These are phyloP conservation scores for Penicillium sp. DNA, from an alignment of 2,329 filamentous ascomycete species.

Conservation along the genomic window DNA sequence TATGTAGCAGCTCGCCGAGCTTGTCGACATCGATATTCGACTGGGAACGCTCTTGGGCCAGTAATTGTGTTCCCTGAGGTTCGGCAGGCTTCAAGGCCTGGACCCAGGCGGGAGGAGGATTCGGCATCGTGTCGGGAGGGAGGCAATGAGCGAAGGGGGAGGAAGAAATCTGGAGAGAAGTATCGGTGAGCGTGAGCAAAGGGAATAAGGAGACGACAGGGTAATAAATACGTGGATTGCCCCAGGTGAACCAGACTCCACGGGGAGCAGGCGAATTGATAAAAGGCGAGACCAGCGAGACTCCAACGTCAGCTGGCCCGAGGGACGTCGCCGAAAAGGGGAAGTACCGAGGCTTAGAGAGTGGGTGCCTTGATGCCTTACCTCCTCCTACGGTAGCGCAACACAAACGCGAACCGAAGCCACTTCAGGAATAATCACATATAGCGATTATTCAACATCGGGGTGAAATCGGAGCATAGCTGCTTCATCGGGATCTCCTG, in stretches of 20 bases:
- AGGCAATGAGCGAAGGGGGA: background rate
- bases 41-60: constrained; percentile 69
- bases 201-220: background rate
- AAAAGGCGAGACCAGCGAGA: background rate
- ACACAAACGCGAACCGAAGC: background rate
- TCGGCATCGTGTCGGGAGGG: constrained; percentile 35
- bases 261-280: background rate
- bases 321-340: constrained; percentile 1
- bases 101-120: constrained; percentile 65
- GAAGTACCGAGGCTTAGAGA: constrained; percentile 3
- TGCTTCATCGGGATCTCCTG: background rate
- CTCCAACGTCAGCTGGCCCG: background rate
- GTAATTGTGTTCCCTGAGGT: constrained; percentile 71
- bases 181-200: constrained; percentile 3
- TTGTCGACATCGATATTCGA: constrained; percentile 71
- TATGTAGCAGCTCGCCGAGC: constrained; percentile 72
- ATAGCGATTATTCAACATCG: background rate
- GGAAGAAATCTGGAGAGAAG: background rate
- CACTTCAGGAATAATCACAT: background rate
- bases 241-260: constrained; percentile 5
- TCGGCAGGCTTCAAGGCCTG: constrained; percentile 68
- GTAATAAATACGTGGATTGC: constrained; percentile 13
- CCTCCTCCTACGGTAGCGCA: too few relatives aligned
- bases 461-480: background rate
- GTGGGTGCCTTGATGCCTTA: constrained; percentile 4